Conservation (phyloP, 441 rosid species). For the Corymbia calophylla region DNA sequence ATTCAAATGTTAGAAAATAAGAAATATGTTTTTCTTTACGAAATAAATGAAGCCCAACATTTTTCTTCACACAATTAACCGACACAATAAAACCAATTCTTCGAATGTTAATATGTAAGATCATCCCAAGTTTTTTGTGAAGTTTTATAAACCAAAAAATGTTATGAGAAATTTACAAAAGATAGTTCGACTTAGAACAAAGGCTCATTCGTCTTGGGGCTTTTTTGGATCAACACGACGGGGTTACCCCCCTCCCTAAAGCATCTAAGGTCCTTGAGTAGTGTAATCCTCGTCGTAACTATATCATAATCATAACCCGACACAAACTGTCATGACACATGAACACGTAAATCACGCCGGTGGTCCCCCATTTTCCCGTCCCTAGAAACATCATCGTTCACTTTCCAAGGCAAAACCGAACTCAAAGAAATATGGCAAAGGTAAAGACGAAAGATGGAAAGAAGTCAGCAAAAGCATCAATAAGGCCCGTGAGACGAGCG, state of each 20-base stretch:
- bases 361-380: neutral
- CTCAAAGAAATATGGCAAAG: neutral
- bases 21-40: rapidly evolving
- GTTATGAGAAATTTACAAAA: neutral
- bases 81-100: neutral
- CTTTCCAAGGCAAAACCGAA: neutral
- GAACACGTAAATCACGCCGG: neutral
- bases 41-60: too few species aligned
- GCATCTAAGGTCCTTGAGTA: neutral
- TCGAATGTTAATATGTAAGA: neutral
- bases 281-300: neutral
- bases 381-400: neutral
- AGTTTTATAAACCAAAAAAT: neutral
- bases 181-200: neutral
- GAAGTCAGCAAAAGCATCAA: neutral
- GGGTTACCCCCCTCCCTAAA: too few species aligned
- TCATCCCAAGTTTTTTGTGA: neutral
- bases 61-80: rapidly evolving
- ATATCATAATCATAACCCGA: neutral
- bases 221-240: too few species aligned
- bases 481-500: neutral
- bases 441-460: neutral
- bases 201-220: neutral
- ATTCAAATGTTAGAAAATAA: neutral
- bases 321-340: neutral